A percentile compares a stretch with the other conserved stretches of the same genome.
These are phyloP conservation scores for Melanogaster broomeanus DNA, from an alignment of 768 basidiomycete genomes.

Conservation along the genomic window DNA sequence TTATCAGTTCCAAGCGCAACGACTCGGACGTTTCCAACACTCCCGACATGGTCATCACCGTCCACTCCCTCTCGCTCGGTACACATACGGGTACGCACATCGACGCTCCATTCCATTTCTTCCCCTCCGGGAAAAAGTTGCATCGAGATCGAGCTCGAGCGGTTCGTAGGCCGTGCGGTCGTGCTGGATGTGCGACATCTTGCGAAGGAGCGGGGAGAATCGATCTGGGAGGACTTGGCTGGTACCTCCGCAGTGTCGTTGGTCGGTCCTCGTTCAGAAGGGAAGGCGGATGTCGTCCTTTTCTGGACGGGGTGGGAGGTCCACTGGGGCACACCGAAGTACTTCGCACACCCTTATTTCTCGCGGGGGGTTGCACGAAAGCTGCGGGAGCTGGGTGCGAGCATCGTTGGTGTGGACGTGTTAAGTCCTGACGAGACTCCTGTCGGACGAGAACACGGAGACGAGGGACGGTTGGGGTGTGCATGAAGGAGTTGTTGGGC, in stretches of 20 bases:
- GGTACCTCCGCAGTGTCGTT: not conserved
- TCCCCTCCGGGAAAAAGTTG: slow-evolving; percentile 55
- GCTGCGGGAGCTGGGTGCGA: slow-evolving; percentile 52
- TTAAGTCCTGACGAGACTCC: slow-evolving; percentile 68
- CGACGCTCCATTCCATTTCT: slow-evolving; percentile 77
- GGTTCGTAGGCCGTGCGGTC: slow-evolving; percentile 55
- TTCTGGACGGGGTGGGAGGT: slow-evolving; percentile 71
- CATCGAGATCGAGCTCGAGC: slow-evolving; percentile 56
- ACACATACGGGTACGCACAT: slow-evolving; percentile 81
- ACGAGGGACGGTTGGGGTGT: slow-evolving; percentile 42
- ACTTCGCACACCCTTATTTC: slow-evolving; percentile 69
- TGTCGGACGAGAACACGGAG: slow-evolving; percentile 6
- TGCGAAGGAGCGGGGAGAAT: slow-evolving; percentile 47
- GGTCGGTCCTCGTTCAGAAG: slow-evolving; percentile 26
- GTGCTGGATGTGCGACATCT: slow-evolving; percentile 53
- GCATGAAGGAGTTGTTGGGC: slow-evolving; percentile 63
- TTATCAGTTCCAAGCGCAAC: slow-evolving; percentile 18
- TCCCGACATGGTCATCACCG: slow-evolving; percentile 19
- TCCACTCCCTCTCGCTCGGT: slow-evolving; percentile 48
- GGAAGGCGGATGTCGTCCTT: slow-evolving; percentile 45
- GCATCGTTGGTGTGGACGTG: slow-evolving; percentile 62
- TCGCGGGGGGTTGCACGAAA: slow-evolving; percentile 49
- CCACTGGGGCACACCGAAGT: slow-evolving; percentile 49
- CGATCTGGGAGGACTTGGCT: slow-evolving; percentile 45
- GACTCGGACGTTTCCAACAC: not conserved